These are phyloP conservation scores for Strobilomyces dryophilus DNA, from an alignment of 768 basidiomycete species.

Conservation along the genomic window DNA sequence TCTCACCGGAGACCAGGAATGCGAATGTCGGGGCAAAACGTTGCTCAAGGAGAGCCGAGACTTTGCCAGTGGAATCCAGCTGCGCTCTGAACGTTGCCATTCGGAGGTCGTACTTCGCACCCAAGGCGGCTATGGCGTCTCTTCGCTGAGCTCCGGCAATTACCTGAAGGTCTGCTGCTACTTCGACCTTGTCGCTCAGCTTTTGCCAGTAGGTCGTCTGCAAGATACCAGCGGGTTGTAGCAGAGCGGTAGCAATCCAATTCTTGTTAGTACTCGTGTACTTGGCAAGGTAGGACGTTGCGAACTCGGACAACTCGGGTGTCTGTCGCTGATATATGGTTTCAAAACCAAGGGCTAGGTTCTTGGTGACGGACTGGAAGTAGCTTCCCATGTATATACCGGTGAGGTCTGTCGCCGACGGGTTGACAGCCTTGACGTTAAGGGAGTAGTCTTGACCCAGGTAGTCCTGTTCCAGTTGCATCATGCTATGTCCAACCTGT, in stretches of 20 bases:
- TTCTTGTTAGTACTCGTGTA: constrained; percentile 64
- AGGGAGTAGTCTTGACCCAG: constrained; percentile 82
- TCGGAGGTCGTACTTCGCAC: constrained; percentile 95
- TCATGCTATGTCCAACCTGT: constrained; percentile 79
- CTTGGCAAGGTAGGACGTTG: constrained; percentile 78
- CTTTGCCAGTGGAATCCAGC: constrained; percentile 91
- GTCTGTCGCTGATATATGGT: constrained; percentile 76
- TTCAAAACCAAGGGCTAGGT: constrained; percentile 85
- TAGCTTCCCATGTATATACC: constrained; percentile 92
- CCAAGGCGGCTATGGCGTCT: constrained; percentile 90
- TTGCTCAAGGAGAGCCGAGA: constrained; percentile 92
- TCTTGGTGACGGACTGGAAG: constrained; percentile 89
- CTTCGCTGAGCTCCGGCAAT: constrained; percentile 75
- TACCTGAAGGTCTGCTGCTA: constrained; percentile 90
- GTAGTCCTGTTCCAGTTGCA: constrained; percentile 93
- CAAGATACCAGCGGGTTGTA: constrained; percentile 77
- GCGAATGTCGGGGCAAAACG: constrained; percentile 93
- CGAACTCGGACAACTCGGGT: constrained; percentile 64
- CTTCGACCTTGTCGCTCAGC: constrained; percentile 91
- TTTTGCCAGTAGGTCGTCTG: constrained; percentile 97
- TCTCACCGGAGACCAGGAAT: constrained; percentile 93
- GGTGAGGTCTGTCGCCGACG: constrained; percentile 78
- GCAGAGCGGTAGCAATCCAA: constrained; percentile 92
- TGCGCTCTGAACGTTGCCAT: constrained; percentile 94
- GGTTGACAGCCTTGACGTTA: constrained; percentile 88